These are phyloP conservation scores for Papiliotrema fonsecae DNA, from an alignment of 1,284 basidiomycete species.

Conservation along the genomic window DNA sequence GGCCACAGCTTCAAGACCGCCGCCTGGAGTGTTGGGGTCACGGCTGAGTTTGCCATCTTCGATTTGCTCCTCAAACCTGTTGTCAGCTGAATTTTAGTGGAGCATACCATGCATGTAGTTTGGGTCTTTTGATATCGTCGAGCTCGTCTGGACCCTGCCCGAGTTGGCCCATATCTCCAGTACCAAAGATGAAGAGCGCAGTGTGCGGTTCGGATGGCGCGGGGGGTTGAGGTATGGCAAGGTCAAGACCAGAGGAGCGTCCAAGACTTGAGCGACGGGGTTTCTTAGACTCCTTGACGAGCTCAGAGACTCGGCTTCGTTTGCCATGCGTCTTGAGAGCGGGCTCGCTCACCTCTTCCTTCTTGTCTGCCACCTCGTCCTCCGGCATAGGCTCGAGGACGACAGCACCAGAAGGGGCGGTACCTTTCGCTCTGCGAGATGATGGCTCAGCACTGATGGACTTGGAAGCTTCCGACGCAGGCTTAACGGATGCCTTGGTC, in stretches of 20 bases:
- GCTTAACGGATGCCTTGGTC: slow-evolving; percentile 10
- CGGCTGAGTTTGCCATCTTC: slow-evolving; percentile 45
- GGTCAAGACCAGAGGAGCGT: slow-evolving; percentile 13
- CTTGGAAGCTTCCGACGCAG: not conserved
- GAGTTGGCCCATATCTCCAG: slow-evolving; percentile 81
- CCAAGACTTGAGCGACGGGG: slow-evolving; percentile 15
- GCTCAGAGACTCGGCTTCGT: slow-evolving; percentile 22
- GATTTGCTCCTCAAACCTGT: slow-evolving; percentile 45
- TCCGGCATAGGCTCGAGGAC: slow-evolving; percentile 8
- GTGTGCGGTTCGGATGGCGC: slow-evolving; percentile 22
- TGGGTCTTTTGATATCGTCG: slow-evolving; percentile 66
- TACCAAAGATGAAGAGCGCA: slow-evolving; percentile 72
- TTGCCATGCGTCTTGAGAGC: slow-evolving; percentile 1
- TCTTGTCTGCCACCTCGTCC: slow-evolving; percentile 1
- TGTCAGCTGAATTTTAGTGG: not conserved
- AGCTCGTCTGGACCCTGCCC: slow-evolving; percentile 68
- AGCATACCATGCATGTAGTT: slow-evolving; percentile 54
- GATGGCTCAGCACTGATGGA: not conserved
- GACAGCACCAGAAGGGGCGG: slow-evolving; percentile 1
- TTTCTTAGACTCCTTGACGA: slow-evolving; percentile 20
- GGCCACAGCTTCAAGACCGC: slow-evolving; percentile 67
- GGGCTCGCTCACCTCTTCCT: not conserved
- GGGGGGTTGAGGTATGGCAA: slow-evolving; percentile 26
- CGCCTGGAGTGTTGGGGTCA: slow-evolving; percentile 51
- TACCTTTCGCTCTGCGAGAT: slow-evolving; percentile 1